Evolutionary conservation across 805 yeast species (phyloP), one percentile per base, ranked within the genome.

Genomic region (Candida insectalens): DNA sequence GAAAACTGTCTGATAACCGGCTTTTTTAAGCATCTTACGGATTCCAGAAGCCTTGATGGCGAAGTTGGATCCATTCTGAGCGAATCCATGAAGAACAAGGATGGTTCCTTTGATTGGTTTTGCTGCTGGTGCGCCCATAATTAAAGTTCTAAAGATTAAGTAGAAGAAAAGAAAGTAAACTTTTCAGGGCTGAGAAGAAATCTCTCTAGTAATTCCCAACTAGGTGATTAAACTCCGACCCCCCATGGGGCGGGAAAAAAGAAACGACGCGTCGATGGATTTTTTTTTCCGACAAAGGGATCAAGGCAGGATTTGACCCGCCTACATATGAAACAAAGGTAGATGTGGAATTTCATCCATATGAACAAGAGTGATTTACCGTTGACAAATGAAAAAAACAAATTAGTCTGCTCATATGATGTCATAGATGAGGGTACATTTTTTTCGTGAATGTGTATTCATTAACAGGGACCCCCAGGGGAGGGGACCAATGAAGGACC

Each of bases 21-120:
- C 63, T 36, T 59, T 59, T 49, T 72, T 68, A 39, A 92, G 60
- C 29, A 76, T 69, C 48, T 92, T 89, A 42, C 97, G 68, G 19
- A 89, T 67, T 3, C 94, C 96, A 2, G 94, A 77, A 0, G 96
- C 78, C 55, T 92, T 89, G 45, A 81, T 83, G 35, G 94, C 80
- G 59, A 89, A 89, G 10, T 79, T 67, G 27, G 79, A 68, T 5
- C 89, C 89, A 41, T 77, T 80, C 63, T 89, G 95, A 12, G 88
- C 74, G 56, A 77, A 87, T 0, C 98, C 97, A 44, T 89, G 98
- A 19, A 92, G 62, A 57, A 92, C 89, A n/a, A 89, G 63, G 19
- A 89, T 65, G 45, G 76, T 77, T 21, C 62, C 62, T 32, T 47
- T 55, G 22, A 50, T 34, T 16, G 37, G 53, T 33, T 49, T 49